These are phyloP conservation scores for Yamadazyma scolyti DNA, from an alignment of 805 yeast species.

Conservation along the genomic window DNA sequence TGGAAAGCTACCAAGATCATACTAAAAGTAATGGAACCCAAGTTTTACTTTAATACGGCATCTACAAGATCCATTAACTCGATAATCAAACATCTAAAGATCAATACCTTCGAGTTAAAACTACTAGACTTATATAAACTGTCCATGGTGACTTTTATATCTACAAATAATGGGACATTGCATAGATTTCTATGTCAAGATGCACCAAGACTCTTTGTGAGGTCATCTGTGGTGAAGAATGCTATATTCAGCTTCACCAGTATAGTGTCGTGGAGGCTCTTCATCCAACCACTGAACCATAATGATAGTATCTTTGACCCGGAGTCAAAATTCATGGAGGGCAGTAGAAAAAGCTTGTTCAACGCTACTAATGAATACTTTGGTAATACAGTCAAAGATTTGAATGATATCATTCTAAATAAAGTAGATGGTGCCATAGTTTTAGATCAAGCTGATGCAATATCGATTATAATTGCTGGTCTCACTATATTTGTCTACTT, in stretches of 20 bases:
- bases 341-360: background rate
- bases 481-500: constrained; percentile 22
- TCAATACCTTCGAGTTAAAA: constrained; percentile 6
- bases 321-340: constrained; percentile 1
- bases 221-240: constrained; percentile 5
- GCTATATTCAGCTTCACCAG: constrained; percentile 6
- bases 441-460: background rate
- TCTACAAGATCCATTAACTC: constrained; percentile 1
- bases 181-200: constrained; percentile 3
- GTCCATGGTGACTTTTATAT: constrained; percentile 2
- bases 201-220: constrained; percentile 3
- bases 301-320: background rate
- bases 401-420: constrained; percentile 1
- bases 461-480: background rate
- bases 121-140: constrained; percentile 4
- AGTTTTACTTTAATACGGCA: constrained; percentile 1
- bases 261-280: constrained; percentile 6
- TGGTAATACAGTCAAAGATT: background rate
- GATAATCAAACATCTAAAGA: background rate
- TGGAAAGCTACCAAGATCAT: background rate
- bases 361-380: constrained; percentile 1
- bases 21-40: too few species aligned
- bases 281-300: background rate
- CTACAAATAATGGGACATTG: constrained; percentile 2
- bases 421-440: constrained; percentile 6